Percentiles rank a stretch among this genome's conserved stretches.
Conservation (phyloP, 352 stramenopile genomes). For the Globisporangium splendens region DNA sequence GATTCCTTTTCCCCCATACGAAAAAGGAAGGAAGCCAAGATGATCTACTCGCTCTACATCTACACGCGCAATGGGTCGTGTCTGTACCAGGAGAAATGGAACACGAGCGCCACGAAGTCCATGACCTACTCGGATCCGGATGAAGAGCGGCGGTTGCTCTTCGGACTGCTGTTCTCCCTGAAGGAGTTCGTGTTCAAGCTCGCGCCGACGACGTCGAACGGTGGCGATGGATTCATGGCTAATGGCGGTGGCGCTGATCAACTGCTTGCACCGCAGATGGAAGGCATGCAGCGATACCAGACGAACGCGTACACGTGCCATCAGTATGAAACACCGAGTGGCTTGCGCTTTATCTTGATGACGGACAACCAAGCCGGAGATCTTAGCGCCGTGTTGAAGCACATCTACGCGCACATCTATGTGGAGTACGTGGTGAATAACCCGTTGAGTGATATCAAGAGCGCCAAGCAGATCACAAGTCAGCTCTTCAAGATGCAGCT, state of each 20-base stretch:
- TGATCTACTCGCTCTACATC: conserved; percentile 93
- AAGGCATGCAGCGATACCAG: conserved; percentile 79
- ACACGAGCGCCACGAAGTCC: conserved; percentile 42
- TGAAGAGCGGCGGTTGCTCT: conserved; percentile 90
- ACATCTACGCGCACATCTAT: conserved; percentile 90
- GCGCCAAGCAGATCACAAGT: conserved; percentile 67
- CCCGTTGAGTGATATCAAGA: conserved; percentile 77
- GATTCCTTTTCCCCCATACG: too few relatives aligned
- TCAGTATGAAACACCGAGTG: conserved; percentile 88
- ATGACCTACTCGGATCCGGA: conserved; percentile 79
- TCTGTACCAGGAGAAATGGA: conserved; percentile 91
- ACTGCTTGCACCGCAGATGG: conserved; percentile 19
- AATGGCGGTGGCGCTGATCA: conserved; percentile 16
- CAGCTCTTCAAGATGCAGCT: conserved; percentile 73
- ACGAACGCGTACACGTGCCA: conserved; percentile 90
- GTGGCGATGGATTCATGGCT: conserved; percentile 12
- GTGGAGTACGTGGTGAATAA: conserved; percentile 90
- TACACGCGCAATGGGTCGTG: conserved; percentile 88
- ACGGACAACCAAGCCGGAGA: conserved; percentile 87
- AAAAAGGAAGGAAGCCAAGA: conserved; percentile 14
- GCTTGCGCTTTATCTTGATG: conserved; percentile 89
- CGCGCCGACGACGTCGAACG: conserved; percentile 30
- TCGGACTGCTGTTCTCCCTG: conserved; percentile 90
- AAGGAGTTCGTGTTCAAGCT: conserved; percentile 88
- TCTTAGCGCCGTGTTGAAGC: conserved; percentile 70